A percentile compares a stretch with the other conserved stretches of the same genome.
Evolutionary conservation across 768 basidiomycete genomes (phyloP).

Genomic region (Melanogaster broomeanus): DNA sequence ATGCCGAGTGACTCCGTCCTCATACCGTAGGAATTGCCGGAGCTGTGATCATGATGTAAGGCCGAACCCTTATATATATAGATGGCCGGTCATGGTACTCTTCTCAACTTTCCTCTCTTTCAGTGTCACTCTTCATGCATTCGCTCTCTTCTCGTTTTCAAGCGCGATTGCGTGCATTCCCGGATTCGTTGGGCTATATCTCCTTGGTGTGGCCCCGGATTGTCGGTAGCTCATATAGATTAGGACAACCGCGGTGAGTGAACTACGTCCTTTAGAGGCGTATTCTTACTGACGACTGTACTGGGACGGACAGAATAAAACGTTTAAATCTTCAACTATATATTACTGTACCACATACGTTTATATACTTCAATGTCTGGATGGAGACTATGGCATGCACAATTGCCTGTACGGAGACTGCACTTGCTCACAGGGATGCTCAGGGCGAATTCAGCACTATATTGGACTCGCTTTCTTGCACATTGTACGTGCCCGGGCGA

Average conservation of each 20-base stretch:
- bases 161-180: background rate
- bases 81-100: background rate
- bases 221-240: background rate
- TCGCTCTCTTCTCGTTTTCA: background rate
- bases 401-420: background rate
- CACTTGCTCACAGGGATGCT: background rate
- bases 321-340: background rate
- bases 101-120: background rate
- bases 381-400: constrained; percentile 2
- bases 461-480: constrained; percentile 6
- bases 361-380: background rate
- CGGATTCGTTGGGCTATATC: background rate
- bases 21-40: background rate
- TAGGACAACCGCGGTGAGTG: constrained; percentile 11
- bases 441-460: constrained; percentile 1
- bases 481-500: background rate
- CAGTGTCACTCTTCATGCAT: background rate
- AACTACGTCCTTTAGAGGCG: background rate
- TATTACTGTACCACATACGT: constrained; percentile 1
- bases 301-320: constrained; percentile 5
- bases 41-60: background rate
- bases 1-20: background rate
- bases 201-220: background rate
- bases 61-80: background rate
- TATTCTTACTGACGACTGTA: background rate